Conservation (phyloP, 768 basidiomycete genomes). For the Mycena rosella region DNA sequence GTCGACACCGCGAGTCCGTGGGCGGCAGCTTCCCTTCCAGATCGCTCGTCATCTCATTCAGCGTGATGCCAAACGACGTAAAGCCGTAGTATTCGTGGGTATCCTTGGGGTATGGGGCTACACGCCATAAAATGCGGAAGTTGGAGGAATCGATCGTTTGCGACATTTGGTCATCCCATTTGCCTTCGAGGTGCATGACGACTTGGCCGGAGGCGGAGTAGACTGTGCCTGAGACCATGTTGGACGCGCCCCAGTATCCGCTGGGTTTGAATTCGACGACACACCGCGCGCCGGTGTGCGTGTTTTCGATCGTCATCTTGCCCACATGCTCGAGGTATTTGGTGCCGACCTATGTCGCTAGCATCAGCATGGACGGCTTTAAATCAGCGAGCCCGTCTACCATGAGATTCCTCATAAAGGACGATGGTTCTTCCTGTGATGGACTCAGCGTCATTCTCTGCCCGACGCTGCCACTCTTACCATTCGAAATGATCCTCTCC, state of each 20-base stretch:
- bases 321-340: slow-evolving; percentile 92
- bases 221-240: slow-evolving; percentile 76
- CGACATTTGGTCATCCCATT: slow-evolving; percentile 89
- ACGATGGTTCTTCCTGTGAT: slow-evolving; percentile 83
- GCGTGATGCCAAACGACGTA: slow-evolving; percentile 80
- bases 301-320: slow-evolving; percentile 81
- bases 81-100: slow-evolving; percentile 84
- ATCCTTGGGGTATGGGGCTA: slow-evolving; percentile 79
- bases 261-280: slow-evolving; percentile 89
- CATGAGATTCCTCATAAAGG: slow-evolving; percentile 91
- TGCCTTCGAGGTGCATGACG: slow-evolving; percentile 81
- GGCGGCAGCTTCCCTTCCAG: slow-evolving; percentile 74
- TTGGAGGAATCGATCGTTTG: slow-evolving; percentile 75
- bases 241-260: slow-evolving; percentile 86
- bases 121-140: slow-evolving; percentile 84
- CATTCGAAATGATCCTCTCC: slow-evolving; percentile 79
- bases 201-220: slow-evolving; percentile 65
- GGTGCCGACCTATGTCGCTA: too few species aligned
- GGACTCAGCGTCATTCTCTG: slow-evolving; percentile 13
- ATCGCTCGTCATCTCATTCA: slow-evolving; percentile 84
- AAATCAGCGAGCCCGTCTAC: too few species aligned
- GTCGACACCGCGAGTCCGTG: slow-evolving; percentile 86
- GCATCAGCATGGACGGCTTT: too few species aligned
- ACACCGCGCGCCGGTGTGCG: slow-evolving; percentile 66
- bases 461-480: slow-evolving; percentile 53